Evolutionary conservation across 345 rosid genomes (phyloP), one percentile per base, ranked within the genome.

Genomic region (Ceriops zippeliana): DNA sequence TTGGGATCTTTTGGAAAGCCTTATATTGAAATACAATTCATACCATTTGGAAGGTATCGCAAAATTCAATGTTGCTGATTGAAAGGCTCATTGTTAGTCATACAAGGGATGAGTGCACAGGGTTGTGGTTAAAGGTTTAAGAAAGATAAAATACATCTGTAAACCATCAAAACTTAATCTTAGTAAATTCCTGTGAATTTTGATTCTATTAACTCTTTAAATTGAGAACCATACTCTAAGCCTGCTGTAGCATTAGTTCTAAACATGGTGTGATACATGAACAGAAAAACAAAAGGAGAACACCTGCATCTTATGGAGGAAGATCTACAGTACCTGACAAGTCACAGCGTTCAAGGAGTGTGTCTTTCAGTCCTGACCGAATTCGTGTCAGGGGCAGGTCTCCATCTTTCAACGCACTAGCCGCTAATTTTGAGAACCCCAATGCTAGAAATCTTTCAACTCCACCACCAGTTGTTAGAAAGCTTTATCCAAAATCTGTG

Each of bases 351-450:
- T 92, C 99, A 10, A 89, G 99, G 83, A 96, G 99, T 78, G 77
- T 92, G 91, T 90, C 99, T 52, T 96, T 85, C 82, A 96, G 93
- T 78, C 89, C 98, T 34, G 99, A 96, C 46, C 85, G 99, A 77
- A 92, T 89, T 74, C 97, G 98, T 16, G 96, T 90, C 71, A 85
- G 99, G 76, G 99, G 99, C 62, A 87, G 99, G 80, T 96, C 99
- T 70, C 99, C 98, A 20, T 96, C 98, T 68, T 96, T 96, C 87
- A 96, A 85, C 71, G 95, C 95, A 35, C 89, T 96, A 38, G 99
- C 99, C 69, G 96, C 98, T 70, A 92, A 70, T 76, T 96, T 96
- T 79, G 99, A 92, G 84, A 96, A 82, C 75, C 64, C 89, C 62
- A 92, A 69, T 78, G 64, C 84, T 28, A 83, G 98, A 75, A 96